These are phyloP conservation scores for Colletotrichum abscissum DNA, from an alignment of 2,329 filamentous ascomycete species.

Conservation along the genomic window DNA sequence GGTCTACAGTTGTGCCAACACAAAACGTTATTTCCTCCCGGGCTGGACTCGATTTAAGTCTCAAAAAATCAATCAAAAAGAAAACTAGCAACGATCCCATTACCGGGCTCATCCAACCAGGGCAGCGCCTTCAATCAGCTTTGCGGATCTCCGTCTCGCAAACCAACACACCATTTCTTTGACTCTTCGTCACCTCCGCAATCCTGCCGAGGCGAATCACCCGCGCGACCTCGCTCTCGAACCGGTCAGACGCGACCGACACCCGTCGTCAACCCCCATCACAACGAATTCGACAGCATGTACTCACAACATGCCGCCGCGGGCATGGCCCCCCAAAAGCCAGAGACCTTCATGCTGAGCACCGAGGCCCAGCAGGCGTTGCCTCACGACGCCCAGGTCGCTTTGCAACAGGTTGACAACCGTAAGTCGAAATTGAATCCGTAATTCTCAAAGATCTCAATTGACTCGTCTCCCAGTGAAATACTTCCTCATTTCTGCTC, in stretches of 20 bases:
- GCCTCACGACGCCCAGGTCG: constrained; percentile 95
- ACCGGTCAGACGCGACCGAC: constrained; percentile 37
- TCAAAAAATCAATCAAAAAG: constrained; percentile 21
- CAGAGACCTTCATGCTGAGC: constrained; percentile 98
- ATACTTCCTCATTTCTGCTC: constrained; percentile 99
- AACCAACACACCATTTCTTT: constrained; percentile 6
- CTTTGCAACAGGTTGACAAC: constrained; percentile 98
- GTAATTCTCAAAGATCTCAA: constrained; percentile 22
- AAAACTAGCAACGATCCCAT: constrained; percentile 8
- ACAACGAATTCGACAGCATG: constrained; percentile 61
- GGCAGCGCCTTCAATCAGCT: constrained; percentile 38
- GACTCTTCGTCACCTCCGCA: constrained; percentile 7
- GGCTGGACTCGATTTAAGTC: constrained; percentile 59
- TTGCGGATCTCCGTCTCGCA: constrained; percentile 11
- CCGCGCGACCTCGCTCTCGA: constrained; percentile 17
- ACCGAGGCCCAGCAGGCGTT: constrained; percentile 96
- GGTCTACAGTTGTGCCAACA: constrained; percentile 37
- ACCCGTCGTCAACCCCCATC: constrained; percentile 31
- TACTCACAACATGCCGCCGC: constrained; percentile 84
- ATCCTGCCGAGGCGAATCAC: constrained; percentile 13
- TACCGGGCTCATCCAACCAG: constrained; percentile 17
- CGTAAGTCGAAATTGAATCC: constrained; percentile 66
- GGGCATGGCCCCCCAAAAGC: constrained; percentile 93
- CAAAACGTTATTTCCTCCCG: constrained; percentile 41
- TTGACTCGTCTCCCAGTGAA: constrained; percentile 74